These are phyloP conservation scores for Cordyceps javanica DNA, from an alignment of 2,329 filamentous ascomycete species.

Conservation along the genomic window DNA sequence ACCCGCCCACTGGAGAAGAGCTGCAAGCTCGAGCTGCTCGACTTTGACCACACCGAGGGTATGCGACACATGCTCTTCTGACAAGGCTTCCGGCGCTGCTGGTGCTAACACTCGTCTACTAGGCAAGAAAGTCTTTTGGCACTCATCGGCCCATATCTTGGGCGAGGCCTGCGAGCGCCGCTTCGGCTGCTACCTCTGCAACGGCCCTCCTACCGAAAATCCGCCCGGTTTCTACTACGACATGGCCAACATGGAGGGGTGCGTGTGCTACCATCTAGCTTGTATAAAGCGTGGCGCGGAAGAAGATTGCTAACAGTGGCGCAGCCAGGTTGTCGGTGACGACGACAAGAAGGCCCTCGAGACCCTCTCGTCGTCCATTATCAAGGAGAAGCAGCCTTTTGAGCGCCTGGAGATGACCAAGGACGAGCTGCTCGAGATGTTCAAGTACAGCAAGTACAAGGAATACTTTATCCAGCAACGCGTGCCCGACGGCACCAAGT, in stretches of 20 bases:
- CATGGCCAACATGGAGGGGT: slow-evolving; percentile 60
- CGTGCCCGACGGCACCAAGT: slow-evolving; percentile 76
- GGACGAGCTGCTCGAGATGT: slow-evolving; percentile 87
- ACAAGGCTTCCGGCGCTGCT: neutral
- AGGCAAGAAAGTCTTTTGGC: slow-evolving; percentile 96
- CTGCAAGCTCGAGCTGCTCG: slow-evolving; percentile 77
- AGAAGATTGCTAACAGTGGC: slow-evolving; percentile 23
- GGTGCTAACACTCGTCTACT: neutral
- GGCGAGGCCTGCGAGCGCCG: slow-evolving; percentile 88
- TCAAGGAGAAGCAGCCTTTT: slow-evolving; percentile 96
- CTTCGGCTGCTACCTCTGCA: slow-evolving; percentile 87
- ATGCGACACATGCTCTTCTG: neutral
- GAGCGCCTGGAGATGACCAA: slow-evolving; percentile 85
- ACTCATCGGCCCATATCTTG: slow-evolving; percentile 91
- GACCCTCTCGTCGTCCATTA: slow-evolving; percentile 70
- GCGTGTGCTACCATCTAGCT: neutral
- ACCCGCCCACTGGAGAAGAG: slow-evolving; percentile 83
- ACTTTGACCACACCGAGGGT: slow-evolving; percentile 57
- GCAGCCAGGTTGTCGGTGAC: slow-evolving; percentile 63
- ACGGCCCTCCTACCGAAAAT: slow-evolving; percentile 84
- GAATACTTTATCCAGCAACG: slow-evolving; percentile 77
- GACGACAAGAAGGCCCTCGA: slow-evolving; percentile 84
- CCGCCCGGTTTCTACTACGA: slow-evolving; percentile 86
- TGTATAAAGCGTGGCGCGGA: neutral
- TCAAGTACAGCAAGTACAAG: slow-evolving; percentile 97